Evolutionary conservation across 1,139 yeast genomes (phyloP).

Genomic region (Kodamaea fungicola): DNA sequence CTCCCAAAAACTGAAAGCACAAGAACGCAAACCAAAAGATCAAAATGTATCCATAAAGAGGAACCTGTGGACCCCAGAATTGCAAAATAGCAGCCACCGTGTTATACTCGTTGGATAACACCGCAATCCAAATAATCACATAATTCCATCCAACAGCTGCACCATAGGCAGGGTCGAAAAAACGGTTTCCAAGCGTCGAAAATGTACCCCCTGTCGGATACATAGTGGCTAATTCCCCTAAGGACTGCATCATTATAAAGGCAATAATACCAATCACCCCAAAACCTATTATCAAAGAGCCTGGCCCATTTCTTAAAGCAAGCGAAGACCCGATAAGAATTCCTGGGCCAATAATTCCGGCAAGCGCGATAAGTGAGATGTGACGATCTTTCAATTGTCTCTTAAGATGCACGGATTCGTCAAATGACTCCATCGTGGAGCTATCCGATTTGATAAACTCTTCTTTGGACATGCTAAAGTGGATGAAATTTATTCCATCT

Average conservation of each 20-base stretch:
- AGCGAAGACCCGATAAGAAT: conserved; percentile 46
- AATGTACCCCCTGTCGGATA: conserved; percentile 55
- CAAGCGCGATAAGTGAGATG: conserved; percentile 45
- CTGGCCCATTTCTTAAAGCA: conserved; percentile 46
- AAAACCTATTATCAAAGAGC: conserved; percentile 41
- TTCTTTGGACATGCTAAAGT: conserved; percentile 3
- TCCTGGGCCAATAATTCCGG: conserved; percentile 58
- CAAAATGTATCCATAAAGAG: conserved; percentile 55
- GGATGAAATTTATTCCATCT: too few species aligned
- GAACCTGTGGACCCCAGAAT: conserved; percentile 61
- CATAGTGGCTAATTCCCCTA: conserved; percentile 55
- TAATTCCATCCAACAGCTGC: conserved; percentile 63
- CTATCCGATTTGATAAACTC: background rate
- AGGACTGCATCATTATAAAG: conserved; percentile 53
- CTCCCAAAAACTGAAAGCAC: conserved; percentile 55
- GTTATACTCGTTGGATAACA: conserved; percentile 57
- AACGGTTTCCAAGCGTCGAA: conserved; percentile 49
- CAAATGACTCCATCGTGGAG: conserved; percentile 5
- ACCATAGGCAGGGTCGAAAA: conserved; percentile 57
- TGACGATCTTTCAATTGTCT: conserved; percentile 42
- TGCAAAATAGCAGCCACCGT: conserved; percentile 50
- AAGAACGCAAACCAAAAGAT: conserved; percentile 54
- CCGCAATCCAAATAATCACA: conserved; percentile 60
- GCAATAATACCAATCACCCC: conserved; percentile 55
- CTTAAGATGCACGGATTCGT: conserved; percentile 22